Conservation (phyloP, 148 eudicot genomes). For the Fagopyrum homotropicum region DNA sequence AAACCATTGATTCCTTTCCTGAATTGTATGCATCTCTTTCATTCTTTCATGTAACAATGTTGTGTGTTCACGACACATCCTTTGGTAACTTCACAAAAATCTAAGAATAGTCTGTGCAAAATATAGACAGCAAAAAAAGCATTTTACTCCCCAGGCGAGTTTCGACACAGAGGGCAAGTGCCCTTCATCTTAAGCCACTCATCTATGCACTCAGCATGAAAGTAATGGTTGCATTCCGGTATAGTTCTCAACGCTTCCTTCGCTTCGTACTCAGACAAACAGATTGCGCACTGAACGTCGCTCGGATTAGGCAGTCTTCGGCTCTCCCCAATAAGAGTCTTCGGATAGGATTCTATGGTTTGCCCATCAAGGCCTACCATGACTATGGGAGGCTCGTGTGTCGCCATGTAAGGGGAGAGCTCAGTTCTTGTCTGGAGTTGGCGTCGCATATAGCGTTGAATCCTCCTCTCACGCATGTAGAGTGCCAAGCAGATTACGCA, state of each 20-base stretch:
- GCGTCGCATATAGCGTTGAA: not conserved
- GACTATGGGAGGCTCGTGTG: slow-evolving; percentile 5
- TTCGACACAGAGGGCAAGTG: slow-evolving; percentile 76
- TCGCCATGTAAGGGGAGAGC: slow-evolving; percentile 21
- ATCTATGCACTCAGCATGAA: slow-evolving; percentile 69
- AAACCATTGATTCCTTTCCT: no score
- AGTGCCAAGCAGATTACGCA: slow-evolving; percentile 36
- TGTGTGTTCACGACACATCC: no score
- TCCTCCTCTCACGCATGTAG: slow-evolving; percentile 24
- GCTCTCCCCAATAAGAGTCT: slow-evolving; percentile 55
- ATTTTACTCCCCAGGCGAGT: slow-evolving; percentile 29
- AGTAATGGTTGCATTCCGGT: slow-evolving; percentile 81
- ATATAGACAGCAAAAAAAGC: not conserved
- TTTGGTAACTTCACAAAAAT: no score
- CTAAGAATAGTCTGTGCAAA: no score
- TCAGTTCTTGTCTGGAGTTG: slow-evolving; percentile 16
- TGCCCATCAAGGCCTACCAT: slow-evolving; percentile 40
- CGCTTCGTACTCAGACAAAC: slow-evolving; percentile 58
- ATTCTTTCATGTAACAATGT: no score
- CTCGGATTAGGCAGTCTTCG: slow-evolving; percentile 45
- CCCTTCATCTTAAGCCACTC: slow-evolving; percentile 78
- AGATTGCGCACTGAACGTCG: slow-evolving; percentile 57
- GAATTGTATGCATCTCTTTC: no score
- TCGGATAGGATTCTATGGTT: slow-evolving; percentile 62
- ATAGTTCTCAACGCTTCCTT: slow-evolving; percentile 54